A percentile compares a stretch with the other conserved stretches of the same genome.
phyloP scores from a whole-genome alignment of 768 basidiomycete genomes.

The Mycena capillaripes region DNA sequence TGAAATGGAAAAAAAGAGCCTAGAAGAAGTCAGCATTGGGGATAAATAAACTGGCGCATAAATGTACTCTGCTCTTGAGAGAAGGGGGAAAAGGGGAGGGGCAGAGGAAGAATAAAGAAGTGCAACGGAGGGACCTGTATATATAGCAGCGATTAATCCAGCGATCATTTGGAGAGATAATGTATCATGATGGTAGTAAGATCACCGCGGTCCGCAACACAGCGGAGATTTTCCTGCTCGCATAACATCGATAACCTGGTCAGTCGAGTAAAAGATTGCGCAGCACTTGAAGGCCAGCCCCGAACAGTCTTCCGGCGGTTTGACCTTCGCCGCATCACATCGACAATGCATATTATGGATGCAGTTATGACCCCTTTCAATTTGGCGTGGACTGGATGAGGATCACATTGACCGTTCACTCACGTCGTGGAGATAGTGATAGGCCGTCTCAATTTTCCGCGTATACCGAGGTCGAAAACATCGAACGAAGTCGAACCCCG shows the following conservation, averaged over 20 bases:
- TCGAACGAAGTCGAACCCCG: too few species aligned
- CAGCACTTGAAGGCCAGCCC: too few species aligned
- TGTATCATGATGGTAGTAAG: constrained; percentile 1
- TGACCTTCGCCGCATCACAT: not conserved
- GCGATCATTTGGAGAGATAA: not conserved
- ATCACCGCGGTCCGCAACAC: not conserved
- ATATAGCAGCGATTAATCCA: not conserved
- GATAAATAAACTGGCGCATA: constrained; percentile 30
- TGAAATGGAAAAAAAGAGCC: constrained; percentile 40
- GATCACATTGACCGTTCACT: too few species aligned
- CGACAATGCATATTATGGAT: not conserved
- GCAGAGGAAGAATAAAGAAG: not conserved
- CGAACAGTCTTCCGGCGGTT: not conserved
- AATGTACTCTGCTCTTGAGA: constrained; percentile 51
- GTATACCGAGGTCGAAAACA: too few species aligned
- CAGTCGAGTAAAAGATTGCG: too few species aligned
- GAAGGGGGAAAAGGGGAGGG: constrained; percentile 27
- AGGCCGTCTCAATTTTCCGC: too few species aligned
- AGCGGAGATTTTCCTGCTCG: not conserved
- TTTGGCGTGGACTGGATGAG: too few species aligned
- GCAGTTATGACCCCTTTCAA: not conserved
- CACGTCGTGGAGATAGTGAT: too few species aligned
- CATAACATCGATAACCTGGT: not conserved
- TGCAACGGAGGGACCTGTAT: not conserved
- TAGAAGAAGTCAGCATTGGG: constrained; percentile 19